Base-by-base conservation (phyloP, 1,284 basidiomycete species). In the Tilletia horrida region DNA sequence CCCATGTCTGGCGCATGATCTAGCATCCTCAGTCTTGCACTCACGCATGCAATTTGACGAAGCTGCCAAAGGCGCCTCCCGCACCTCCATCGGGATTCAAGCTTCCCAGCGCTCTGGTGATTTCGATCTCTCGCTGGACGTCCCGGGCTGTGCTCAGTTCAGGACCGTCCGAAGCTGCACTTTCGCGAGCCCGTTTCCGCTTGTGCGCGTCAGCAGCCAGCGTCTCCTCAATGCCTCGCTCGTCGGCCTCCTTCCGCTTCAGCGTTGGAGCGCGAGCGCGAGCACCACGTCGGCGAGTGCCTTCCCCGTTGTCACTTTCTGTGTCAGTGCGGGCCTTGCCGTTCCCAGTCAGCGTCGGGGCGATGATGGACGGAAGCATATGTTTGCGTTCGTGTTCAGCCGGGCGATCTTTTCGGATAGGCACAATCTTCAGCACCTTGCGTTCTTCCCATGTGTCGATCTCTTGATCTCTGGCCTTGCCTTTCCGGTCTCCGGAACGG, bases 341-440 rank as follows among this genome's bases (percentile, higher is more conserved):
- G 52, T 27, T 21, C 9, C 14, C 23, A 3, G 14, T 21, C 6
- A 18, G 45, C 4, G 45, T 48, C 18, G 45, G 16, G 4, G 21
- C 50, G 23, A 52, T 27, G n/a, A 27, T 27, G 3, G 50, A 52
- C 1, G 50, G 50, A 25, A 52, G n/a, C n/a, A 52, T 52, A 14
- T 21, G 13, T 3, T 52, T 52, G 50, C 61, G 61, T 14, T 44
- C 61, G 7, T 2, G 9, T 16, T 44, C 25, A 23, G 61, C 61
- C 35, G 23, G 40, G 16, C 13, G 3, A 21, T 45, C 40, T 21
- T 43, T 59, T 18, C 35, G 67, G 31, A 84, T 82, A 0, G 91
- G 91, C 27, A 96, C 88, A 62, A 95, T 86, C 84, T 96, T 96
- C 73, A 94, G 85, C 18, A 95, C 92, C 43, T 92, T 87, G 23